Base-by-base conservation (phyloP, 306 rosid species). In the Rosa chinensis region DNA sequence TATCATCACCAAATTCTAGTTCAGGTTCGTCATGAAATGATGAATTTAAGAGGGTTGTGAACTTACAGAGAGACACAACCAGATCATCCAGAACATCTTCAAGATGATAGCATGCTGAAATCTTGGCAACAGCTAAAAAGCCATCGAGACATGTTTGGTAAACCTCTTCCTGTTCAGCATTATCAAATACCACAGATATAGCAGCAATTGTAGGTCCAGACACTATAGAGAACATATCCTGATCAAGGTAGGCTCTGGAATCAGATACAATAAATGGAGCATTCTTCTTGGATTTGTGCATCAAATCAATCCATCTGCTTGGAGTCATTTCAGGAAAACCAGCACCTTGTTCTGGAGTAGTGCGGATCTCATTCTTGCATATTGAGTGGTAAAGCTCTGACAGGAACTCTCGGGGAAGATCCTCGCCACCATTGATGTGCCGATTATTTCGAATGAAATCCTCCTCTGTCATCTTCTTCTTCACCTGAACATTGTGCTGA, bases 171-270 rank as follows among this genome's bases (percentile, higher is more conserved):
- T 96, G 93, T 73, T 96, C 99, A 64, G 96, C 98, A 78, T 96
- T 95, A 88, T 93, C 99, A 86, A 96, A 93, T 58, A 96, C 98
- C 81, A 96, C 98, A 84, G 99, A 96, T 67, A 96, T 90, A 71
- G 99, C 99, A 83, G 99, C 99, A 87, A 96, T 93, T 14, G 98
- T 89, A 66, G 99, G 94, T 70, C 98, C 99, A 20, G 94, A 93
- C 92, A 93, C 90, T 77, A 96, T 85, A 74, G 98, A 95, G 80
- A 96, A 96, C 99, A 96, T 96, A 77, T 96, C 98, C 35, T 84
- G 96, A 87, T 96, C 98, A 88, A 96, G 96, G 89, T 90, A 87
- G 72, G 94, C 94, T 85, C 86, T 88, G 75, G 94, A 89, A 89
- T 92, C 94, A 58, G 98, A 88, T 59, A 90, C 87, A 79, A 93